Base-by-base conservation (phyloP, 2,329 filamentous ascomycete species). In the Teratosphaeria destructans region DNA sequence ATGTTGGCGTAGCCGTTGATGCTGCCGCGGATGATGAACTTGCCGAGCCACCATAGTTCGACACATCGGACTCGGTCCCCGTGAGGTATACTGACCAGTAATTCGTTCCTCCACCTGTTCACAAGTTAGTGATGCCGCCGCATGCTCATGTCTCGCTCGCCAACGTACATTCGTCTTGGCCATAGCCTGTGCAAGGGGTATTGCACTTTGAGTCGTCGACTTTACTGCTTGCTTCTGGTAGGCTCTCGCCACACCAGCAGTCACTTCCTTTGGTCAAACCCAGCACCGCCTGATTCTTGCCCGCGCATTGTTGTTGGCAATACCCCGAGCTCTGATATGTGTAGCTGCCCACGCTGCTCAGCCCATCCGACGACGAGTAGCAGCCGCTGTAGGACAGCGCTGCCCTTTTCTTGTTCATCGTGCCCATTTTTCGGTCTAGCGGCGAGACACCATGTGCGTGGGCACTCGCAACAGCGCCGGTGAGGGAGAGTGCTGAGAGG, bases 231-330 rank as follows among this genome's bases (percentile, higher is more conserved):
- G 77, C 67, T 16, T 85, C 78, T 0, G 91, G 91, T 55, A 92
- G 80, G 60, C 79, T 74, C 63, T 84, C 76, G 61, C 90, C 91
- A 68, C 91, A 95, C 68, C 79, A 89, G 75, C 91, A 96, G 63
- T 83, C 74, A 19, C 79, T 77, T 16, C 82, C 82, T 19, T 80
- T 79, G 7, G 80, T 82, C 53, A 89, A 75, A 35, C 80, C 89
- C 67, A 86, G 83, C 7, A 90, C 87, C 1, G 79, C 65, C 39
- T 81, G 78, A 7, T 77, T 67, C 0, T 73, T 68, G 2, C 73
- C 67, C 27, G 76, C 67, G 69, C 84, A 86, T 62, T 76, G 71
- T 23, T 73, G 66, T 63, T 82, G 78, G 65, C 84, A 86, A 64
- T 79, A 79, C 57, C 83, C 82, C 34, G 73, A 72, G 63, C 78